Evolutionary conservation across 257 asterid species (phyloP).

Genomic region (Solanum paucissectum): DNA sequence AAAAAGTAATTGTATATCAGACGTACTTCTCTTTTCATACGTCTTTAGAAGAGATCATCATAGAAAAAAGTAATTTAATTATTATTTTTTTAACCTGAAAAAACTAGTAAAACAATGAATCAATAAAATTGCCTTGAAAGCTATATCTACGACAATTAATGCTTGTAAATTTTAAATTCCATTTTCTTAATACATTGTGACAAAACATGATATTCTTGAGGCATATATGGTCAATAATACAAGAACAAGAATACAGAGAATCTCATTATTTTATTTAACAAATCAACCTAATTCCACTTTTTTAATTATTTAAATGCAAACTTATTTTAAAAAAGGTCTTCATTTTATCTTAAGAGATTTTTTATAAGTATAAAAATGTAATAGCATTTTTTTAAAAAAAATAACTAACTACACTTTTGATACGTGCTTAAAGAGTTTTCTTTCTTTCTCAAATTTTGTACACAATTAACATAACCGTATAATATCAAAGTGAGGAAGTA

Average conservation of each 20-base stretch:
- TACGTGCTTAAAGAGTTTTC: neutral
- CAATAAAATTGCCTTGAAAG: neutral
- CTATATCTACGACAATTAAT: neutral
- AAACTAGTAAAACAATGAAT: no score
- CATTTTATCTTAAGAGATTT: neutral
- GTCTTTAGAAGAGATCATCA: neutral
- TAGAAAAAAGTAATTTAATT: no score
- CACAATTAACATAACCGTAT: no score
- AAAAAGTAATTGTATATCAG: neutral
- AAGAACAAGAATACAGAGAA: neutral
- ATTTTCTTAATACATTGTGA: neutral
- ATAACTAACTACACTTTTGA: no score
- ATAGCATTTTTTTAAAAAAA: no score
- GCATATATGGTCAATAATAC: neutral
- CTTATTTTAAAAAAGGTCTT: no score
- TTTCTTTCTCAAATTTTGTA: neutral
- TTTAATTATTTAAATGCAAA: neutral
- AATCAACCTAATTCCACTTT: neutral
- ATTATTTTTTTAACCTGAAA: no score
- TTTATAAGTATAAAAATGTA: neutral
- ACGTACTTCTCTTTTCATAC: no score
- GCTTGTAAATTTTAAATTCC: neutral
- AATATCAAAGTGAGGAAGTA: no score
- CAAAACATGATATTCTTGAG: neutral
- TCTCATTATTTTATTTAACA: neutral